Percentiles rank a stretch among this genome's conserved stretches.
Conservation (phyloP, 2,329 filamentous ascomycete species). For the Diaporthe eres region DNA sequence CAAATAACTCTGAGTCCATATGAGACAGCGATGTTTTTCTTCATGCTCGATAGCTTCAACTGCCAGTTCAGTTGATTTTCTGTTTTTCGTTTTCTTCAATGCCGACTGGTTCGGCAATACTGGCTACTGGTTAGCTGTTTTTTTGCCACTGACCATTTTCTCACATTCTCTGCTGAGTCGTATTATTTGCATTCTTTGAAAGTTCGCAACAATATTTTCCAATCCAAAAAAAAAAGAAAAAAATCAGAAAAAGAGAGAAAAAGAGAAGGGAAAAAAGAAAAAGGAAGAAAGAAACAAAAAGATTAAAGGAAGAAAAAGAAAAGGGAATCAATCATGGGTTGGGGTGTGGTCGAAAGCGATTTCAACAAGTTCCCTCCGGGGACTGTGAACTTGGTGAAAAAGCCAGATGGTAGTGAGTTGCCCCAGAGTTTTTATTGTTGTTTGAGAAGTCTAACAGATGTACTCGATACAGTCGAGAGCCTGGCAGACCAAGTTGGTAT, state of each 20-base stretch:
- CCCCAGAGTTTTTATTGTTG: neutral
- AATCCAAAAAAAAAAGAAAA: neutral
- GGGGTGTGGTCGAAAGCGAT: neutral
- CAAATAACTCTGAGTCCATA: neutral
- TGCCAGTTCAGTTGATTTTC: neutral
- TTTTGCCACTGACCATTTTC: neutral
- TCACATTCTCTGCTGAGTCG: neutral
- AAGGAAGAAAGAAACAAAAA: neutral
- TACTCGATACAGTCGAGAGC: neutral
- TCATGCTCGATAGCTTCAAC: neutral
- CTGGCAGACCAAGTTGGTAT: neutral
- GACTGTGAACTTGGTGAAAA: neutral
- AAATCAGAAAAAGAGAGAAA: no score
- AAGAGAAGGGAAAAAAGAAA: neutral
- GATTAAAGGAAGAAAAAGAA: no score
- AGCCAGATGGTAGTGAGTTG: neutral
- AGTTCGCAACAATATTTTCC: neutral
- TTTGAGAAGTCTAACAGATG: neutral
- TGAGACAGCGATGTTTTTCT: neutral
- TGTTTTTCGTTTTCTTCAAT: neutral
- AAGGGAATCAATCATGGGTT: neutral
- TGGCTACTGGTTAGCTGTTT: conserved; percentile 1
- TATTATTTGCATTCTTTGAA: neutral
- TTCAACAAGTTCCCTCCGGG: neutral
- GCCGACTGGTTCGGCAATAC: neutral